Percentiles rank a stretch among this genome's conserved stretches.
phyloP scores from a whole-genome alignment of 1,284 basidiomycete genomes.

The Ganoderma lucidum region DNA sequence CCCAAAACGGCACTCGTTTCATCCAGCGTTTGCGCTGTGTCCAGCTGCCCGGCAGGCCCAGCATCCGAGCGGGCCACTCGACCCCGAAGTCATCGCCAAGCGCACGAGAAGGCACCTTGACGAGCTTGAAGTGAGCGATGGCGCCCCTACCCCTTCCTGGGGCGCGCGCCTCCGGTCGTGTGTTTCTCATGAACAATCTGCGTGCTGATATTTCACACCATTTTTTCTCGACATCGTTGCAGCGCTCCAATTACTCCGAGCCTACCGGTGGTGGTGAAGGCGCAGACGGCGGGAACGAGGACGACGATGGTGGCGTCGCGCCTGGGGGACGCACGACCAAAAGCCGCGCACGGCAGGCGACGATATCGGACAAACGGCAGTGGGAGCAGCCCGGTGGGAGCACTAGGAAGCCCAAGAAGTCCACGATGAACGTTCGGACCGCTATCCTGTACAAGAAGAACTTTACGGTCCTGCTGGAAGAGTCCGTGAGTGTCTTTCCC shows the following conservation, averaged over 20 bases:
- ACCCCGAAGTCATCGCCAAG: slow-evolving; percentile 74
- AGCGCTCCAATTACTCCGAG: slow-evolving; percentile 84
- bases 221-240: slow-evolving; percentile 20
- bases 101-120: slow-evolving; percentile 79
- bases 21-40: slow-evolving; percentile 11
- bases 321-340: slow-evolving; percentile 52
- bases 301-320: slow-evolving; percentile 47
- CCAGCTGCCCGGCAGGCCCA: slow-evolving; percentile 52
- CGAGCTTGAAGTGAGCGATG: slow-evolving; percentile 73
- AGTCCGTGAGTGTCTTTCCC: slow-evolving; percentile 62
- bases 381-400: slow-evolving; percentile 29
- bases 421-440: slow-evolving; percentile 79
- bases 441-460: slow-evolving; percentile 84
- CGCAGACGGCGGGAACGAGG: slow-evolving; percentile 27
- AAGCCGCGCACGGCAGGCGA: slow-evolving; percentile 68
- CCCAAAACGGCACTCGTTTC: slow-evolving; percentile 3
- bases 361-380: slow-evolving; percentile 74
- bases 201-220: background rate
- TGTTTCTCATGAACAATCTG: slow-evolving; percentile 3
- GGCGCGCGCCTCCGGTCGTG: slow-evolving; percentile 10
- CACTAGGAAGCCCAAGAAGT: slow-evolving; percentile 67
- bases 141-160: background rate
- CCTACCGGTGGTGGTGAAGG: slow-evolving; percentile 46
- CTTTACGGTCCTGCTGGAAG: slow-evolving; percentile 74
- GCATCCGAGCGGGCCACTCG: slow-evolving; percentile 43